Evolutionary conservation across 73 alveolate species (phyloP).

Genomic region (Tetrahymena malaccensis): DNA sequence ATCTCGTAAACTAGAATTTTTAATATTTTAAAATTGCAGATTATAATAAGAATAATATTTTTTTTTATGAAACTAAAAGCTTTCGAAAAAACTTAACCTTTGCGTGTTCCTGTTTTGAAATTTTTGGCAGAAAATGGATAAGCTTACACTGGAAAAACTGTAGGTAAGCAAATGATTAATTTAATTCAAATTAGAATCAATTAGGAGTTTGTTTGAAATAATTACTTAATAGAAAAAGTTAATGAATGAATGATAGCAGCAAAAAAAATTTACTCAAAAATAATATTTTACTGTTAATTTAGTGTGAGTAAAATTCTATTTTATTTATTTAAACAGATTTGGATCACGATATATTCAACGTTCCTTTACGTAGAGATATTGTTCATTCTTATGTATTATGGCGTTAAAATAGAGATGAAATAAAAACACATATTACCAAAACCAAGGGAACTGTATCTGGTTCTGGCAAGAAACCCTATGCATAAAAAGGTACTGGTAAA

Average conservation of each 20-base stretch:
- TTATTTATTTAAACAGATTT: background rate
- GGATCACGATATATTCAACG: constrained; percentile 41
- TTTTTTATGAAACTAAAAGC: background rate
- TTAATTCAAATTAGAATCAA: background rate
- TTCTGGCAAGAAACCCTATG: constrained; percentile 46
- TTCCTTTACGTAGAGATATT: constrained; percentile 57
- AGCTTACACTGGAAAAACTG: background rate
- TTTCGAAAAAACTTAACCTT: background rate
- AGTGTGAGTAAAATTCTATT: too few species aligned
- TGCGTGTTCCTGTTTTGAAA: background rate
- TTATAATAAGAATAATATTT: background rate
- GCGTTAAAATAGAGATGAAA: constrained; percentile 1
- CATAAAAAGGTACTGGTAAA: constrained; percentile 52
- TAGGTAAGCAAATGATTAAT: background rate
- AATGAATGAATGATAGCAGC: background rate
- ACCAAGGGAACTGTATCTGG: constrained; percentile 56
- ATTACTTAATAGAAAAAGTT: background rate
- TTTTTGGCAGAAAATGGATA: background rate
- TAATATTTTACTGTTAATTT: too few species aligned
- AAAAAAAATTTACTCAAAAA: too few species aligned
- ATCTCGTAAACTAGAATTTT: background rate
- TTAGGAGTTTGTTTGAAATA: background rate
- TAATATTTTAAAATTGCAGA: background rate
- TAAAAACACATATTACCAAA: constrained; percentile 11
- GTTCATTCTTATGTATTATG: constrained; percentile 39